Evolutionary conservation across 2,329 filamentous ascomycete species (phyloP).

Genomic region (Knufia petricola): DNA sequence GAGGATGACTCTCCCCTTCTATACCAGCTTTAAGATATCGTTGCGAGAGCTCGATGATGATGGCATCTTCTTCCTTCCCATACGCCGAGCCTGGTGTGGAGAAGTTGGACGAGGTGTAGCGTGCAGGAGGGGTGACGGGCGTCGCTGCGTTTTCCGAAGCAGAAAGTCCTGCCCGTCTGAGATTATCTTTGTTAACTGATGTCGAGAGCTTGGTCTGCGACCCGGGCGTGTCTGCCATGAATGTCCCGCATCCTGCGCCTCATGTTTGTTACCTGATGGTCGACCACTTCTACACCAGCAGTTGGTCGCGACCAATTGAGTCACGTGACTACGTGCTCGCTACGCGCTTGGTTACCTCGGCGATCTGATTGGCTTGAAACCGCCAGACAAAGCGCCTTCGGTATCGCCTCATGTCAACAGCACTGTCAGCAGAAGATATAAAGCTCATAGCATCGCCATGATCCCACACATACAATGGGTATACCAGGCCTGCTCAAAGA

Average conservation of each 20-base stretch:
- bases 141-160: slow-evolving; percentile 17
- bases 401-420: neutral
- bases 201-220: neutral
- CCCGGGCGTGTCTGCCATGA: neutral
- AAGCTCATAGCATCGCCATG: no score
- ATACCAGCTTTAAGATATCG: slow-evolving; percentile 74
- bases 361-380: neutral
- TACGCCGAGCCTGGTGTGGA: slow-evolving; percentile 49
- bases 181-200: neutral
- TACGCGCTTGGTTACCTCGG: neutral
- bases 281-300: no score
- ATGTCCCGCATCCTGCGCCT: neutral
- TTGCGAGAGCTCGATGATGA: slow-evolving; percentile 75
- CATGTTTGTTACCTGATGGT: neutral
- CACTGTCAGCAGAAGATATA: neutral
- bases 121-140: slow-evolving; percentile 54
- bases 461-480: slow-evolving; percentile 27
- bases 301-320: no score
- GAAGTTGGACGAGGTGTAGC: slow-evolving; percentile 46
- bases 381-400: neutral
- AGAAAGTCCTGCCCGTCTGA: neutral
- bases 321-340: slow-evolving; percentile 1
- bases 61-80: slow-evolving; percentile 68
- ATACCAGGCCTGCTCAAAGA: slow-evolving; percentile 66
- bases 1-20: slow-evolving; percentile 67